Evolutionary conservation across 116 monocot species (phyloP), one percentile per base, ranked within the genome.

Genomic region (Phalaenopsis hybrid): DNA sequence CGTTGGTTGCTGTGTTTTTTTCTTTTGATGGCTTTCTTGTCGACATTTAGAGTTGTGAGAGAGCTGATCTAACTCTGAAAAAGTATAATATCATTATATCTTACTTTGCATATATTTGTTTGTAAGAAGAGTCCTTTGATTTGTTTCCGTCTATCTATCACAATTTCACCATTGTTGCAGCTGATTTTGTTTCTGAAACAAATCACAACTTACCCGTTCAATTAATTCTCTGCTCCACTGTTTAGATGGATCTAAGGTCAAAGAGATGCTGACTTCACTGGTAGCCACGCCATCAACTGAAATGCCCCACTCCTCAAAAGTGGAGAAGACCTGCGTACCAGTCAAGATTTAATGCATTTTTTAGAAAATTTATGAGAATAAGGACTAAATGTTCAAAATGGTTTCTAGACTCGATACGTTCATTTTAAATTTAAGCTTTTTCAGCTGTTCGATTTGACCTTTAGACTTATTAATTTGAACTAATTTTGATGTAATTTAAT

Each of bases 221-320:
- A 95, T 92, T 75, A 92, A 79, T 80, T 94, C 95, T 89, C 95
- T 89, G 82, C 88, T 93, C 90, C 95, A 95, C 41, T 93, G 81
- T 81, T 95, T 99, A 63, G 93, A 92, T 52, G 98, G 95, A 85
- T 95, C 98, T 77, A 99, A 82, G 6, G 98, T 95, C 86, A 99
- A 85, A 77, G 95, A 95, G 75, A 99, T 92, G 81, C 98, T 95
- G 41, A 93, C 95, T 95, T 99, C 95, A 87, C 95, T 95, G 15
- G 95, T 95, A 79, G 98, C 95, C 73, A 95, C 89, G 79, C 86
- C 89, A 59, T 95, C 98, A 85, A 99, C 92, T 77, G 98, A 99
- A 20, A 99, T 92, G 33, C 92, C 95, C 73, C 93, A 83, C 17
- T 99, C 93, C 79, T 99, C 93, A 77, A 99, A 95, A 79, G 91